Evolutionary conservation across 305 asterid species (phyloP).

Genomic region (Fraxinus xanthoxyloides): DNA sequence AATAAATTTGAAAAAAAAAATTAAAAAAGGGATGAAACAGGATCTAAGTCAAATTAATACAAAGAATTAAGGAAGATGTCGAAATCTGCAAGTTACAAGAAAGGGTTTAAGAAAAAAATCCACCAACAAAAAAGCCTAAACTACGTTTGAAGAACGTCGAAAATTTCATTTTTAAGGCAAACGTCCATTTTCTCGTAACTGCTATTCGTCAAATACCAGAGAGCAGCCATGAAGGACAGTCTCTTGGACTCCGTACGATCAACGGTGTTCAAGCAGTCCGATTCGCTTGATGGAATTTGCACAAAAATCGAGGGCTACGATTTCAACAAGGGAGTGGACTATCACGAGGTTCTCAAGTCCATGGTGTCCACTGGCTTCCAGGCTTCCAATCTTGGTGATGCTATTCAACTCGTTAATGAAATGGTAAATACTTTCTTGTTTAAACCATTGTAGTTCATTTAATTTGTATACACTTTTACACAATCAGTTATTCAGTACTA

Average conservation of each 20-base stretch:
- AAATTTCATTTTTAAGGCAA: too few species aligned
- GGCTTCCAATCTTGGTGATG: constrained; percentile 94
- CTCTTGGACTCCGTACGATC: constrained; percentile 54
- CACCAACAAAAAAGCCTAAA: neutral
- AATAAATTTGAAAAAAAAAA: too few species aligned
- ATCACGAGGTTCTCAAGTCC: constrained; percentile 62
- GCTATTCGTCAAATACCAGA: constrained; percentile 25
- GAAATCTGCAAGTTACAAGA: too few species aligned
- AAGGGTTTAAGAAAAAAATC: too few species aligned
- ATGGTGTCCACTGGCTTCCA: constrained; percentile 84
- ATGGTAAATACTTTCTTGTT: constrained; percentile 49
- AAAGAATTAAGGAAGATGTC: too few species aligned
- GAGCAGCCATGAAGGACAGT: constrained; percentile 37
- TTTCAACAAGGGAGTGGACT: constrained; percentile 75
- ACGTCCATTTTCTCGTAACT: neutral
- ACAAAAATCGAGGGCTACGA: constrained; percentile 73
- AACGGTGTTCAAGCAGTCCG: constrained; percentile 66
- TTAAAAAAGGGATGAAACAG: too few species aligned
- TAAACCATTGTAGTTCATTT: neutral
- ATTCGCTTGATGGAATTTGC: constrained; percentile 50
- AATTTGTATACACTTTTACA: neutral
- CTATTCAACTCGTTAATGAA: constrained; percentile 68
- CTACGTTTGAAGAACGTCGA: neutral
- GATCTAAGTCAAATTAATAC: too few species aligned
- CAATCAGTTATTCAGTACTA: neutral